These are phyloP conservation scores for Besnoitia besnoiti DNA, from an alignment of 169 alveolate species.

Conservation along the genomic window DNA sequence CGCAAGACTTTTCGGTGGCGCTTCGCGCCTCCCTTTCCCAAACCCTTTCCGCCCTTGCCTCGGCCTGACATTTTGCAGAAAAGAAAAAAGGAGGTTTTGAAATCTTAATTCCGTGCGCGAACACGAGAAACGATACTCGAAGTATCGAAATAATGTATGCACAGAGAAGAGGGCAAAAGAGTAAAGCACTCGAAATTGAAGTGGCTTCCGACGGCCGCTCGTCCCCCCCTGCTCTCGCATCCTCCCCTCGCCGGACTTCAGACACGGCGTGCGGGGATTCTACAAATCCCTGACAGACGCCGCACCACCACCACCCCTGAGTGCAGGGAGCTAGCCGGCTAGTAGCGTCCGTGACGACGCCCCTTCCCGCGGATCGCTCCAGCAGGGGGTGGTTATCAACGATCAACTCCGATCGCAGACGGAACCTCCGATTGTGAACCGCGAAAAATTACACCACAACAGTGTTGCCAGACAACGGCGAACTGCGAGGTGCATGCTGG, in stretches of 20 bases:
- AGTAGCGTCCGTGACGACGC: neutral
- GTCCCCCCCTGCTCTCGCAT: neutral
- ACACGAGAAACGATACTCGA: neutral
- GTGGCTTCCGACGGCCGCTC: neutral
- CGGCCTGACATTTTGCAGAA: conserved; percentile 91
- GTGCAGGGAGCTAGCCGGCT: neutral
- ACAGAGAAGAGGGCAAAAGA: neutral
- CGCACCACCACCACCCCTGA: neutral
- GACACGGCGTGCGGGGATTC: neutral
- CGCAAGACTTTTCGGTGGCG: conserved; percentile 96
- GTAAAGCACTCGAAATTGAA: neutral
- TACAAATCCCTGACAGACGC: neutral
- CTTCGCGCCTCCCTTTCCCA: conserved; percentile 99
- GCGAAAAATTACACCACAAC: too few relatives aligned
- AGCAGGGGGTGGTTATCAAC: too few relatives aligned
- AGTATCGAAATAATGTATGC: neutral
- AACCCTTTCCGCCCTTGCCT: conserved; percentile 99
- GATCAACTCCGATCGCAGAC: too few relatives aligned
- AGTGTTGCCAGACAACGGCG: too few relatives aligned
- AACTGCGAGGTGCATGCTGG: too few relatives aligned
- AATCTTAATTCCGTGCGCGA: too few relatives aligned
- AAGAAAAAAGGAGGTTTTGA: neutral
- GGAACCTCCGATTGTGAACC: too few relatives aligned
- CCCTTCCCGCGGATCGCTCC: too few relatives aligned
- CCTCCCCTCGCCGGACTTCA: neutral